phyloP scores from a whole-genome alignment of 192 early-diverging fungal species.

The Coemansia sp. region DNA sequence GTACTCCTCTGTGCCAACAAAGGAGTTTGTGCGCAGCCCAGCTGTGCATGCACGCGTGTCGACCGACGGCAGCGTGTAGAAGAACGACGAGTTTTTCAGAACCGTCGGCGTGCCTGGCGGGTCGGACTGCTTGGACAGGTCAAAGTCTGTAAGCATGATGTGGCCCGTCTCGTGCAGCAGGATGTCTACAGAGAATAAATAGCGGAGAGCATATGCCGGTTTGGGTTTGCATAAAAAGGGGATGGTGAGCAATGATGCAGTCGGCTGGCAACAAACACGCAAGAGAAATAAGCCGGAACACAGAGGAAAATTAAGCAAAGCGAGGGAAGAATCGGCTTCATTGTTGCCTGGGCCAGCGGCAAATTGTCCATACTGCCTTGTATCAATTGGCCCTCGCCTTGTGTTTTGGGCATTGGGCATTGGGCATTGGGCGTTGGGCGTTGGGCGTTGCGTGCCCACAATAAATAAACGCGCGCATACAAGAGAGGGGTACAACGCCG shows the following conservation, averaged over 20 bases:
- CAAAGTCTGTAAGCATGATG: constrained; percentile 99
- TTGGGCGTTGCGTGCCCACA: no score
- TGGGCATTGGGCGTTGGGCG: no score
- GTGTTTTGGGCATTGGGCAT: no score
- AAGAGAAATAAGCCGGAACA: not conserved
- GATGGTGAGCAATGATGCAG: not conserved
- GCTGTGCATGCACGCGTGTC: constrained; percentile 89
- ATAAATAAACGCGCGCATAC: no score
- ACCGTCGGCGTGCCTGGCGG: constrained; percentile 73
- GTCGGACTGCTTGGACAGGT: constrained; percentile 90
- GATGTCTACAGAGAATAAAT: constrained; percentile 61
- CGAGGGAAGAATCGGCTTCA: not conserved
- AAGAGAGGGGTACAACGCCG: no score
- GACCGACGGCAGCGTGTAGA: constrained; percentile 64
- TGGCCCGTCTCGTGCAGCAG: constrained; percentile 93
- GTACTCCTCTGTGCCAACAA: constrained; percentile 99
- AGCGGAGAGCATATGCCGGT: constrained; percentile 7
- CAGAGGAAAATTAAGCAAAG: not conserved
- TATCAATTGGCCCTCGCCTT: no score
- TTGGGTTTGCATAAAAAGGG: not conserved
- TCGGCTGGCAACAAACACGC: no score
- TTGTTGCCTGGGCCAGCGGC: not conserved
- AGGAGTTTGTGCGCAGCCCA: constrained; percentile 89
- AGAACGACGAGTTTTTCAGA: constrained; percentile 58
- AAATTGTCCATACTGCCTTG: not conserved